Evolutionary conservation across 768 basidiomycete genomes (phyloP).

Genomic region (Auriscalpium orientale): DNA sequence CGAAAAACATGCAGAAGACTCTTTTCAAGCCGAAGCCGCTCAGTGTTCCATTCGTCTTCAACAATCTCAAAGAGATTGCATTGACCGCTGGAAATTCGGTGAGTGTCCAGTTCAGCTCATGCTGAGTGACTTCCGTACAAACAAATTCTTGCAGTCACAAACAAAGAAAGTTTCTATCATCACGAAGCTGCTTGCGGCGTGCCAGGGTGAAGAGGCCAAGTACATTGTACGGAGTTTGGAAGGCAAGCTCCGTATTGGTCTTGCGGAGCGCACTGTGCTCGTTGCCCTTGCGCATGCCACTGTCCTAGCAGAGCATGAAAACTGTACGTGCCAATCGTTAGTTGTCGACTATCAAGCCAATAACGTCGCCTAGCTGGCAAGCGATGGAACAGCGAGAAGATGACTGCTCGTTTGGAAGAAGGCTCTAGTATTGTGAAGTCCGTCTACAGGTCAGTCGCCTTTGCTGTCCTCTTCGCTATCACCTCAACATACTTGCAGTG

Average conservation of each 20-base stretch:
- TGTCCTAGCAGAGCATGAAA: conserved; percentile 73
- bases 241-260: conserved; percentile 94
- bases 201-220: conserved; percentile 88
- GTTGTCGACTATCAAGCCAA: not conserved
- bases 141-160: conserved; percentile 60
- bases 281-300: conserved; percentile 90
- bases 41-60: conserved; percentile 84
- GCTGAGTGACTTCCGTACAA: not conserved
- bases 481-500: conserved; percentile 39
- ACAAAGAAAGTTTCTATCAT: conserved; percentile 92
- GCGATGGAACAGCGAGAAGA: conserved; percentile 66
- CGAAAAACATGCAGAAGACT: conserved; percentile 87
- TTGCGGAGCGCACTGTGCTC: conserved; percentile 93
- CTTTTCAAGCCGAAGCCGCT: conserved; percentile 91
- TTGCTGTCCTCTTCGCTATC: not conserved
- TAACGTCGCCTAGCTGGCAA: conserved; percentile 45
- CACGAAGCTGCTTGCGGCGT: conserved; percentile 87
- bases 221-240: conserved; percentile 94
- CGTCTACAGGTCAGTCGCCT: conserved; percentile 72
- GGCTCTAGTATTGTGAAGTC: conserved; percentile 73
- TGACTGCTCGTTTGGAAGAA: conserved; percentile 67
- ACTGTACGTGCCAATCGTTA: conserved; percentile 27
- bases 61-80: conserved; percentile 86
- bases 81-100: conserved; percentile 79
- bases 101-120: conserved; percentile 15